Percentiles rank a stretch among this genome's conserved stretches.
These are phyloP conservation scores for Penicillium fuscoglaucum DNA, from an alignment of 2,329 filamentous ascomycete species.

Conservation along the genomic window DNA sequence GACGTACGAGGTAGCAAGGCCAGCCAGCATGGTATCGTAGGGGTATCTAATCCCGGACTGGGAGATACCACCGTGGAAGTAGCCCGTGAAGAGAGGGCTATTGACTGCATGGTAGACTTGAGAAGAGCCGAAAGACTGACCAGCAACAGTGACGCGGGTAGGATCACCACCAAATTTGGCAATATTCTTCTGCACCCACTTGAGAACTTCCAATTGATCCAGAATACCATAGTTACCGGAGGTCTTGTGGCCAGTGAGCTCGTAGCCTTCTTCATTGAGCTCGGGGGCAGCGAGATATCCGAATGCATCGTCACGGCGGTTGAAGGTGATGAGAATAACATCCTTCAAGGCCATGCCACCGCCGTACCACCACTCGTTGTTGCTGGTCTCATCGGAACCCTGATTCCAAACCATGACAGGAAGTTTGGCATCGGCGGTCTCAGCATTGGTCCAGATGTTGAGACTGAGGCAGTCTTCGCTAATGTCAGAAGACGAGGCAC, in stretches of 20 bases:
- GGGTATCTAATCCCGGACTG: too few species aligned
- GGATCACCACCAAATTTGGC: slow-evolving; percentile 55
- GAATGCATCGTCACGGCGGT: slow-evolving; percentile 30
- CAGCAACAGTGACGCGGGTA: slow-evolving; percentile 47
- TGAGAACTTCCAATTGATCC: slow-evolving; percentile 56
- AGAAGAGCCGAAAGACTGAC: slow-evolving; percentile 34
- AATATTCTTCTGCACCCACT: slow-evolving; percentile 57
- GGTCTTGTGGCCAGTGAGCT: slow-evolving; percentile 25
- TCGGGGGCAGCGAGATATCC: slow-evolving; percentile 31
- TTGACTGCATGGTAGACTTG: slow-evolving; percentile 17
- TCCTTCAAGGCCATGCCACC: slow-evolving; percentile 33
- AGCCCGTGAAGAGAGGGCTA: too few species aligned
- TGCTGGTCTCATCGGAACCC: slow-evolving; percentile 30
- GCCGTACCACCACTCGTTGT: slow-evolving; percentile 28
- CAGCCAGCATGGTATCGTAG: too few species aligned
- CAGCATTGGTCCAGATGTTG: slow-evolving; percentile 34
- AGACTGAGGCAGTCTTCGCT: slow-evolving; percentile 37
- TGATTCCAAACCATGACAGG: slow-evolving; percentile 36
- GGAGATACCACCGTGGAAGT: too few species aligned
- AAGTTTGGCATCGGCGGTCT: slow-evolving; percentile 22
- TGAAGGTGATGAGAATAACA: slow-evolving; percentile 33
- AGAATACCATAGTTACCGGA: slow-evolving; percentile 44
- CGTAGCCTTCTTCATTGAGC: slow-evolving; percentile 26
- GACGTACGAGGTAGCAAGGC: too few species aligned
- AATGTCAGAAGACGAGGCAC: slow-evolving; percentile 15